These are phyloP conservation scores for Rubia occidens DNA, from an alignment of 305 asterid genomes.

Conservation along the genomic window DNA sequence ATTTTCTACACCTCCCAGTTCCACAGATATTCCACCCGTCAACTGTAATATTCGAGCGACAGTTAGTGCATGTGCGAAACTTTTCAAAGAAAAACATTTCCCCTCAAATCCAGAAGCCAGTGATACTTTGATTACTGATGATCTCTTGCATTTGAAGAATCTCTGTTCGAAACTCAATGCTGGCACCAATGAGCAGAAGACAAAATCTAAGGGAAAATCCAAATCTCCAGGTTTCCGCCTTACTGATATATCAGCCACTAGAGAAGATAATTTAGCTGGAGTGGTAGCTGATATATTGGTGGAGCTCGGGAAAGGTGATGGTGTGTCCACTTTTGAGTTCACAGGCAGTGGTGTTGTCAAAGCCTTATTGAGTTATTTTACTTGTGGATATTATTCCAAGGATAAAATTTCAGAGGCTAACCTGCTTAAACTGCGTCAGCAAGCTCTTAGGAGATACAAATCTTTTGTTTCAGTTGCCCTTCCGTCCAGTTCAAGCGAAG, in stretches of 20 bases:
- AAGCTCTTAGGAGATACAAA: constrained; percentile 72
- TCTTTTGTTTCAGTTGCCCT: constrained; percentile 79
- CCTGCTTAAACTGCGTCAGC: constrained; percentile 67
- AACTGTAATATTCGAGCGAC: constrained; percentile 60
- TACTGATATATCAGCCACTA: constrained; percentile 45
- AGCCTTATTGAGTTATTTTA: constrained; percentile 75
- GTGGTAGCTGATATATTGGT: constrained; percentile 66
- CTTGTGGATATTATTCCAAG: constrained; percentile 79
- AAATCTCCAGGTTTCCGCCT: constrained; percentile 48
- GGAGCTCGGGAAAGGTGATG: constrained; percentile 87
- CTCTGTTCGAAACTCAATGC: constrained; percentile 63
- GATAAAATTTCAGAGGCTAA: constrained; percentile 66
- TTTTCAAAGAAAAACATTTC: constrained; percentile 84
- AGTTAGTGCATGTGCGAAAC: constrained; percentile 70
- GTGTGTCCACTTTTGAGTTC: constrained; percentile 95
- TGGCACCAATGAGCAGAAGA: constrained; percentile 52
- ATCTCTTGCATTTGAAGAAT: constrained; percentile 74
- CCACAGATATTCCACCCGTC: constrained; percentile 45
- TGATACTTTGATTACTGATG: constrained; percentile 75
- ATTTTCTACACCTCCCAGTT: constrained; percentile 44
- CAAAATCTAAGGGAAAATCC: constrained; percentile 73
- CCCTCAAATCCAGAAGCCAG: constrained; percentile 58
- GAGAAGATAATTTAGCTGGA: constrained; percentile 62
- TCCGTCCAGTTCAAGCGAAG: constrained; percentile 42
- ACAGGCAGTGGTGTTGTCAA: constrained; percentile 91